Percentiles rank a stretch among this genome's conserved stretches.
Conservation (phyloP, 2,329 filamentous ascomycete species). For the Ophiocordyceps robertsii region DNA sequence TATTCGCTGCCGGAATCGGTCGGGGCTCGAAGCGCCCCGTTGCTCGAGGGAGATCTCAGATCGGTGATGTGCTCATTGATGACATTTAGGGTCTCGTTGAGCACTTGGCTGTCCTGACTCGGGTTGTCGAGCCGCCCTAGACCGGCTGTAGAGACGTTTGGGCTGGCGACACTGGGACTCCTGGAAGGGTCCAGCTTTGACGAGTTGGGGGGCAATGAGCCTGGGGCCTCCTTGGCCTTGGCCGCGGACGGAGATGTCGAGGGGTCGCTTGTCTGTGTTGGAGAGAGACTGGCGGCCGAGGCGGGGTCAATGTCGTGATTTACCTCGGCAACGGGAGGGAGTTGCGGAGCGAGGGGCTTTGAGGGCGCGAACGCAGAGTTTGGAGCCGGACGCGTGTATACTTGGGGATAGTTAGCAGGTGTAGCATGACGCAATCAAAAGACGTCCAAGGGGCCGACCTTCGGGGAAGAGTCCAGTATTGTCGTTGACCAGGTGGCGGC, state of each 20-base stretch:
- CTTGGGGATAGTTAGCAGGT: constrained; percentile 23
- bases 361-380: constrained; percentile 23
- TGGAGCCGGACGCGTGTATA: constrained; percentile 48
- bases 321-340: constrained; percentile 17
- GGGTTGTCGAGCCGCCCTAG: constrained; percentile 25
- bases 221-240: constrained; percentile 11
- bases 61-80: constrained; percentile 96
- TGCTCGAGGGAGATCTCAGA: constrained; percentile 44
- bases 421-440: constrained; percentile 2
- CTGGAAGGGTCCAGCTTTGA: constrained; percentile 19
- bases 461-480: constrained; percentile 73
- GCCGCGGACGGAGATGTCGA: constrained; percentile 17
- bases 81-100: constrained; percentile 89
- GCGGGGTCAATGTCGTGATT: constrained; percentile 9
- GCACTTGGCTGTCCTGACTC: constrained; percentile 53
- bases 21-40: constrained; percentile 35
- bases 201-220: constrained; percentile 32
- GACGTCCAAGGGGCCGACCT: constrained; percentile 35
- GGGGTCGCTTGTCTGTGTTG: constrained; percentile 16
- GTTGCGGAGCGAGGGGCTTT: constrained; percentile 15
- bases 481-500: constrained; percentile 57
- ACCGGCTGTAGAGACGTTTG: constrained; percentile 13
- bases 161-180: constrained; percentile 13
- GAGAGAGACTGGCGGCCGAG: constrained; percentile 8
- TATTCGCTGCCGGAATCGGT: constrained; percentile 86